Evolutionary conservation across 2,329 filamentous ascomycete genomes (phyloP).

Genomic region (Botrytis paeoniae): DNA sequence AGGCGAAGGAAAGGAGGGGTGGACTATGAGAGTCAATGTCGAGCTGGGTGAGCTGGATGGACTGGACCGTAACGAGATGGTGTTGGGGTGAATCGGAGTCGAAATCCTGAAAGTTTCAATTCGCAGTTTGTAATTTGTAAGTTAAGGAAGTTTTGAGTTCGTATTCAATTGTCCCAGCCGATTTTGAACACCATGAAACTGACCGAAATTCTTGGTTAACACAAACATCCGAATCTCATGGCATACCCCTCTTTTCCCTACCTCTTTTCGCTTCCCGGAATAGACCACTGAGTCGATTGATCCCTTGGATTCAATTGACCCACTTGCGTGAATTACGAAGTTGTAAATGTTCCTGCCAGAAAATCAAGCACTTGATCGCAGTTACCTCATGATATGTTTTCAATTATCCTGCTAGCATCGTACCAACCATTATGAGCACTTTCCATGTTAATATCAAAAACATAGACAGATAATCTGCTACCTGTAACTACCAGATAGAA

Average conservation of each 20-base stretch:
- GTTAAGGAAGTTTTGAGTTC: background rate
- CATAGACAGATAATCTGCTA: background rate
- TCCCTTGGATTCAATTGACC: background rate
- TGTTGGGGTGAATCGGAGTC: background rate
- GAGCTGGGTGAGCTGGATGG: background rate
- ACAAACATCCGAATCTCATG: background rate
- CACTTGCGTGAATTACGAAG: background rate
- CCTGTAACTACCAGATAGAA: background rate
- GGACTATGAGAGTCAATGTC: background rate
- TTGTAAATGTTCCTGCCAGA: background rate
- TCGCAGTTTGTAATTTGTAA: background rate
- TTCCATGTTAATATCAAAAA: background rate
- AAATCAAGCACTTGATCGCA: background rate
- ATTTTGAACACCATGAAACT: background rate
- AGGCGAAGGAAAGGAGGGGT: background rate
- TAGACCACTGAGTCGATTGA: background rate
- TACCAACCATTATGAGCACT: background rate
- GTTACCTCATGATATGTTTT: background rate
- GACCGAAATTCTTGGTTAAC: background rate
- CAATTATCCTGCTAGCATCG: background rate
- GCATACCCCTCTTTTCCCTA: background rate
- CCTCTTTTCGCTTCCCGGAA: background rate
- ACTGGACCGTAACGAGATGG: background rate
- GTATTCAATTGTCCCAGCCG: background rate
- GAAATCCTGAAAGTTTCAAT: fast-evolving